Percentiles rank a stretch among this genome's conserved stretches.
Evolutionary conservation across 1,284 basidiomycete species (phyloP).

Genomic region (Coniophora puteana): DNA sequence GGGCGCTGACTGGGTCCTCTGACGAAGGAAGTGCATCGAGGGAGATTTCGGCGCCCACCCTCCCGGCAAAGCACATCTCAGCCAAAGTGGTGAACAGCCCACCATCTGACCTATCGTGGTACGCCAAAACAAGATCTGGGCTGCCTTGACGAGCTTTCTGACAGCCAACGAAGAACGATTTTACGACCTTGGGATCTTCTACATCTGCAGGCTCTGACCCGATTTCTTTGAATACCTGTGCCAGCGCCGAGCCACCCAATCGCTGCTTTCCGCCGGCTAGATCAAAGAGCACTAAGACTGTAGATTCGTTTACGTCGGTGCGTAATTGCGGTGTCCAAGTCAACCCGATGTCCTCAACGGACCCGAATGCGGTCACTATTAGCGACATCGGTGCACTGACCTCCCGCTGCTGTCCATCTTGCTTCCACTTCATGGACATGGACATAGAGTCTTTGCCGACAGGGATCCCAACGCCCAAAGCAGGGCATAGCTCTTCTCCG

Average conservation of each 20-base stretch:
- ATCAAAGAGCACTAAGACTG: conserved; percentile 87
- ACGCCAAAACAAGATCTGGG: conserved; percentile 79
- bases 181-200: conserved; percentile 72
- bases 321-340: conserved; percentile 95
- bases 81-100: conserved; percentile 88
- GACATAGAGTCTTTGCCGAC: conserved; percentile 99
- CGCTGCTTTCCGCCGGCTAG: conserved; percentile 82
- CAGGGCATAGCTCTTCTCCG: conserved; percentile 94
- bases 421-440: conserved; percentile 96
- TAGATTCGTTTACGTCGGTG: conserved; percentile 59
- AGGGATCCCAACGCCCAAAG: conserved; percentile 90
- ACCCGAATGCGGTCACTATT: conserved; percentile 93
- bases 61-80: conserved; percentile 98
- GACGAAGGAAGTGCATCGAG: conserved; percentile 55
- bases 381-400: conserved; percentile 91
- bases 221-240: conserved; percentile 93
- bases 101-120: conserved; percentile 98
- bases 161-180: conserved; percentile 80
- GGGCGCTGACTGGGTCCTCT: conserved; percentile 57
- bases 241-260: conserved; percentile 91
- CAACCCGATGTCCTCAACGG: conserved; percentile 72
- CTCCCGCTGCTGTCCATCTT: conserved; percentile 65
- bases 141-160: conserved; percentile 61
- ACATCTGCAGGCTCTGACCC: conserved; percentile 90
- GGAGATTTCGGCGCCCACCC: conserved; percentile 71